Evolutionary conservation across 176 grass and related monocot genomes (phyloP), one percentile per base, ranked within the genome.

Genomic region (Echinochloa phyllopogon): DNA sequence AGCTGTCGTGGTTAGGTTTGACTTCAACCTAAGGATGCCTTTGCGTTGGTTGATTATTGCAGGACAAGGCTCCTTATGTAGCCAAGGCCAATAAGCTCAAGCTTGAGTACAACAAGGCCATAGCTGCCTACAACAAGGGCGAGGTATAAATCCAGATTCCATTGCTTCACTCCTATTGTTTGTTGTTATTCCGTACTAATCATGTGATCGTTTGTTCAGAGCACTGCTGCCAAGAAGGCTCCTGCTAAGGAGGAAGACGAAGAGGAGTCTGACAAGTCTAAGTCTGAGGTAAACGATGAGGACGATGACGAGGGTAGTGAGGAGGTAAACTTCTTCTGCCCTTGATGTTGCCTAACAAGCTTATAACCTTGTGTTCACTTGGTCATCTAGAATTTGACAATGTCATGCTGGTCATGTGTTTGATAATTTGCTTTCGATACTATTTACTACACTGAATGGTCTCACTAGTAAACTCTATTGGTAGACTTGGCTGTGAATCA

Each of bases 241-340:
- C 79, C 93, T 8, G 53, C 81, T 50, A 92, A 94, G 87, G 85
- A 88, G 64, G 96, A 91, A 0, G 96, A 93, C 5, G 93, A 99
- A 7, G 96, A 96, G 44, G 95, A 98, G 15, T 98, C 95, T 7
- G 95, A 98, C 90, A 98, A 98, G 82, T 98, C 95, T 16, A 95
- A 98, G 77, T 98, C 95, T 0, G 95, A 98, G 84, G 80, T 98
- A 3, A 87, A 95, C 39, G 94, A 98, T 2, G 95, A 97, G 9
- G 96, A 98, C 0, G 95, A 97, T 0, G 96, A 94, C 1, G 97
- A 96, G 36, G 97, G 91, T 65, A 94, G 94, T 4, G 94, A 94
- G 2, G 97, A 93, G 93, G 95, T 95, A 86, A 71, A 20, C 6
- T 25, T 23, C 15, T 57, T 63, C 10, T 47, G 0, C 3, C 1